phyloP scores from a whole-genome alignment of 345 rosid genomes.

The Stellera chamaejasme region DNA sequence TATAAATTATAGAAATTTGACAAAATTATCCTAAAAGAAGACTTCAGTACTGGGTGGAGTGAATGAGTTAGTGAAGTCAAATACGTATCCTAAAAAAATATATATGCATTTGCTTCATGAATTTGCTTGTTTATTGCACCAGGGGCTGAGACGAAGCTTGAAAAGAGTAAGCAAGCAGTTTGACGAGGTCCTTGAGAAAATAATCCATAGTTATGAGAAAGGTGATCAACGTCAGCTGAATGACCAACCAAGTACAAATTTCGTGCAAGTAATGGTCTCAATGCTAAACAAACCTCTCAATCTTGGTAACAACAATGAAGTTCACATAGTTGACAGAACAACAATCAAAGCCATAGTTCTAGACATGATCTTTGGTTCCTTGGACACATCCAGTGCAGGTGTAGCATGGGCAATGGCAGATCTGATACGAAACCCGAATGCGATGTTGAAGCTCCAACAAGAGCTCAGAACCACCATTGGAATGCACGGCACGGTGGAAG shows the following conservation, averaged over 20 bases:
- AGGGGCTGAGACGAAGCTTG: constrained; percentile 15
- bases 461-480: constrained; percentile 16
- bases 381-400: constrained; percentile 10
- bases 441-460: constrained; percentile 14
- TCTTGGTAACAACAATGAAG: neutral
- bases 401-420: constrained; percentile 26
- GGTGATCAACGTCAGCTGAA: neutral
- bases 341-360: constrained; percentile 18
- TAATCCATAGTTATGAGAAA: constrained; percentile 4
- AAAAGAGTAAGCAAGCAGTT: constrained; percentile 5
- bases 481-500: constrained; percentile 12
- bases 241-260: constrained; percentile 1
- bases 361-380: constrained; percentile 16
- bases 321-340: constrained; percentile 7
- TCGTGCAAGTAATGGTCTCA: constrained; percentile 14
- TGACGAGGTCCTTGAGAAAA: constrained; percentile 11
- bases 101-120: neutral
- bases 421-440: constrained; percentile 15
- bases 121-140: neutral
- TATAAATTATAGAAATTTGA: too few species aligned
- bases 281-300: constrained; percentile 4
- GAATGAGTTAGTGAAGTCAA: too few species aligned
- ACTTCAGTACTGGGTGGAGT: too few species aligned
- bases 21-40: too few species aligned
- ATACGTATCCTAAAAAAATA: too few species aligned